Evolutionary conservation across 495 filamentous ascomycete genomes (phyloP), one percentile per base, ranked within the genome.

Genomic region (Xylaria sp.): DNA sequence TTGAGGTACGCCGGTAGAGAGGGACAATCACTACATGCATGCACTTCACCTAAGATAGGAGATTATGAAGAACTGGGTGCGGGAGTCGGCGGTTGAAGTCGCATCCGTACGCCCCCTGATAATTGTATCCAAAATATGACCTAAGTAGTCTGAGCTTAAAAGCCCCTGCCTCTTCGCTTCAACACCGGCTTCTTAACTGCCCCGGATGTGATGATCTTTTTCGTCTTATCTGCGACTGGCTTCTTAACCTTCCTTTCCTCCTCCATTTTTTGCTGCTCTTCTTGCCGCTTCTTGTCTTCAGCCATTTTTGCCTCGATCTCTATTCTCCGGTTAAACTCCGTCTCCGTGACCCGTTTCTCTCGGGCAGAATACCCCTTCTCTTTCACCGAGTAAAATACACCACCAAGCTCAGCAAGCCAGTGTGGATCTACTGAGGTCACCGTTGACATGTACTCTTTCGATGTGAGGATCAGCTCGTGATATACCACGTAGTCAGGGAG

Each of bases 321-420:
- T 91, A 97, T 96, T 82, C 93, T 95, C 50, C 90, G 86, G 78
- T 95, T 97, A 82, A 97, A 97, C 81, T 98, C 97, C 33, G 91
- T 91, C 82, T 99, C 97, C 5, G 92, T 97, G 67, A 97, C 89
- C 62, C 93, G 88, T 80, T 93, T 94, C 73, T 98, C 93, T 40
- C 93, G 88, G 8, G 93, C 92, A 19, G 93, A 96, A 79, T 96
- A 99, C 15, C 95, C 95, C 80, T 99, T 99, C 83, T 98, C 95
- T 82, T 97, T 98, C 78, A 98, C 89, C 15, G 92, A 94, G 83
- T 98, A 99, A 82, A 98, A 99, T 31, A 99, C 97, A n/a, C 94
- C 97, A 26, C 97, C 97, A 26, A 99, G 87, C 76, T 99, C 96
- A 19, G 97, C 97, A 74, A 99, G 90, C 97, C 97, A 99, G 75